phyloP scores from a whole-genome alignment of 2,329 filamentous ascomycete genomes.

The Fusarium irregulare region DNA sequence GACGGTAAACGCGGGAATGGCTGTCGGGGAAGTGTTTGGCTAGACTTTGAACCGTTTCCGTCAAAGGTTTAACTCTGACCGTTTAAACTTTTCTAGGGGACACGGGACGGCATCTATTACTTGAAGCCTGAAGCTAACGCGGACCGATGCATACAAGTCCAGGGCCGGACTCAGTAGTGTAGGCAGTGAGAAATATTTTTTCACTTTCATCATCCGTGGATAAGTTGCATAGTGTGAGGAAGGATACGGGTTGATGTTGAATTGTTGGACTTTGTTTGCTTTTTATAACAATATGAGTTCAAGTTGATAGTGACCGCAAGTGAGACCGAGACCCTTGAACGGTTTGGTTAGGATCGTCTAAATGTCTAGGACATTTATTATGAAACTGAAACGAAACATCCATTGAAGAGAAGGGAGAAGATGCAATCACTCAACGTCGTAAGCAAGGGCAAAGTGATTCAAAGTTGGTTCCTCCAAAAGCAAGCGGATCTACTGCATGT shows the following conservation, averaged over 20 bases:
- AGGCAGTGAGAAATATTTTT: background rate
- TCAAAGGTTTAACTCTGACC: constrained; percentile 16
- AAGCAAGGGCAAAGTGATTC: background rate
- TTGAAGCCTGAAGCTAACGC: constrained; percentile 37
- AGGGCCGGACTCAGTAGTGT: constrained; percentile 16
- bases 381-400: constrained; percentile 10
- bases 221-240: background rate
- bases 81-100: constrained; percentile 23
- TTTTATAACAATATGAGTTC: constrained; percentile 1
- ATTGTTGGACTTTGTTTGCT: constrained; percentile 6
- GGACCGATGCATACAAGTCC: constrained; percentile 27
- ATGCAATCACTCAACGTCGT: background rate
- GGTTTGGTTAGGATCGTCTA: background rate
- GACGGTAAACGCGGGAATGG: constrained; percentile 35
- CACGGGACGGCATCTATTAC: constrained; percentile 12
- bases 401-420: background rate
- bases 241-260: background rate
- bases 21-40: constrained; percentile 14
- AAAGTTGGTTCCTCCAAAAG: background rate
- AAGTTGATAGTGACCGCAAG: background rate
- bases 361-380: constrained; percentile 20
- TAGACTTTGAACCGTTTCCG: constrained; percentile 29
- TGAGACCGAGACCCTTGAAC: constrained; percentile 16
- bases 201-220: background rate
- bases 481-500: background rate